Conservation (phyloP, 2,329 filamentous ascomycete species). For the Fusarium ambrosium region DNA sequence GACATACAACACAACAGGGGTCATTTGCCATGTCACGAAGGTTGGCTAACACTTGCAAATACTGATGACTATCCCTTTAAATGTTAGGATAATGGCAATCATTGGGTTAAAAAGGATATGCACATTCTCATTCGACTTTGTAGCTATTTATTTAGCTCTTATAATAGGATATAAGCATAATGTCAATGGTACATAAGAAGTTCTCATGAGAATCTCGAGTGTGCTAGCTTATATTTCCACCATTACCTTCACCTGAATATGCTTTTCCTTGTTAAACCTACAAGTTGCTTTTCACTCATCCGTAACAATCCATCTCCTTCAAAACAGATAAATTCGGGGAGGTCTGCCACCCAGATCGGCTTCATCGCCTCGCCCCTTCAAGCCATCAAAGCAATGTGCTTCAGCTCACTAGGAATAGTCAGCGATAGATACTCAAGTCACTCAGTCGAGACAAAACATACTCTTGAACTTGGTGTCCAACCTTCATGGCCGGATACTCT, state of each 20-base stretch:
- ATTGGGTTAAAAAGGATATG: background rate
- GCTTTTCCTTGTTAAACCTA: background rate
- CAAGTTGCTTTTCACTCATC: background rate
- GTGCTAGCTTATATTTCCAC: background rate
- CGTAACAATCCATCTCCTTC: background rate
- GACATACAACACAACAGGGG: background rate
- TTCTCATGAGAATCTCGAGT: background rate
- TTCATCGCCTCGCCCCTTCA: conserved; percentile 35
- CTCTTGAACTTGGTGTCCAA: conserved; percentile 70
- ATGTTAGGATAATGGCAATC: background rate
- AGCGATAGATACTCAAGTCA: background rate
- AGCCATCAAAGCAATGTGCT: conserved; percentile 66
- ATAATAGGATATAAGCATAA: background rate
- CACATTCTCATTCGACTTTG: background rate
- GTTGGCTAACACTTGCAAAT: background rate
- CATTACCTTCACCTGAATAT: background rate
- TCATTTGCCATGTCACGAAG: background rate
- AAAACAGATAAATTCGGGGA: no score
- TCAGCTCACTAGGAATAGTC: conserved; percentile 59
- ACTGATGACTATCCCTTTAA: background rate
- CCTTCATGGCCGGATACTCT: conserved; percentile 67
- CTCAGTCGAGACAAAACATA: conserved; percentile 51
- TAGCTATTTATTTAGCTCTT: background rate
- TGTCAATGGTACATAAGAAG: no score
- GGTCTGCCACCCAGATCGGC: no score